These are phyloP conservation scores for Ceraceosorus guamensis DNA, from an alignment of 1,284 basidiomycete species.

Conservation along the genomic window DNA sequence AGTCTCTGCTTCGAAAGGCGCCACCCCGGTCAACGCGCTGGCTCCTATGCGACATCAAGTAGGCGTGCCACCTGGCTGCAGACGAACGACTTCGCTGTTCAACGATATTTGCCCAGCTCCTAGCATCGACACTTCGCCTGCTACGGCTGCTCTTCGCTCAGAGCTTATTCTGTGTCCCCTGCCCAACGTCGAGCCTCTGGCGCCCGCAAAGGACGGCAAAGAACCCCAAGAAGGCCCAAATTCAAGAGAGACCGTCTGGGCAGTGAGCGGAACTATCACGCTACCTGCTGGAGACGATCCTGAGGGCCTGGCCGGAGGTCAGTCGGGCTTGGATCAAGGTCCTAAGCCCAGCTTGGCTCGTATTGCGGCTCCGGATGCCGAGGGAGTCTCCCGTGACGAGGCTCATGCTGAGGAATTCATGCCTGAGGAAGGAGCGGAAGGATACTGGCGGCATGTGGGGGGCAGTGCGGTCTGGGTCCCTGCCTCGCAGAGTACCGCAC, in stretches of 20 bases:
- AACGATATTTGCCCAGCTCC: constrained; percentile 16
- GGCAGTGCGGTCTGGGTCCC: constrained; percentile 4
- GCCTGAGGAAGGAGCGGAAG: constrained; percentile 4
- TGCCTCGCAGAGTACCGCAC: background rate
- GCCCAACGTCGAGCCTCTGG: background rate
- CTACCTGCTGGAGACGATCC: background rate
- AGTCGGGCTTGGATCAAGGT: background rate
- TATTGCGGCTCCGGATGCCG: too few relatives aligned
- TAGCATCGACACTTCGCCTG: background rate
- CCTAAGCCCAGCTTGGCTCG: background rate
- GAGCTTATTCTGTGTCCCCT: constrained; percentile 1
- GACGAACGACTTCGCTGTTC: constrained; percentile 23
- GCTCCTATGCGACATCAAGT: background rate
- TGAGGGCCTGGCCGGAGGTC: background rate
- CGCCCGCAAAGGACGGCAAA: background rate
- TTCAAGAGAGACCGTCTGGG: background rate
- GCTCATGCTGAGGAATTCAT: constrained; percentile 1
- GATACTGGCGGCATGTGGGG: constrained; percentile 6
- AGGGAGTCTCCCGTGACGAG: background rate
- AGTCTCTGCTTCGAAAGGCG: background rate
- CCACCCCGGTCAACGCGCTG: background rate
- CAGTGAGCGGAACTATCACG: constrained; percentile 2
- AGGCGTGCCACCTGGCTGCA: constrained; percentile 6
- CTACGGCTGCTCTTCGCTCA: constrained; percentile 1
- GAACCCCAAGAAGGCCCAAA: too few relatives aligned